phyloP scores from a whole-genome alignment of 345 rosid species.

The Lepidium sativum region DNA sequence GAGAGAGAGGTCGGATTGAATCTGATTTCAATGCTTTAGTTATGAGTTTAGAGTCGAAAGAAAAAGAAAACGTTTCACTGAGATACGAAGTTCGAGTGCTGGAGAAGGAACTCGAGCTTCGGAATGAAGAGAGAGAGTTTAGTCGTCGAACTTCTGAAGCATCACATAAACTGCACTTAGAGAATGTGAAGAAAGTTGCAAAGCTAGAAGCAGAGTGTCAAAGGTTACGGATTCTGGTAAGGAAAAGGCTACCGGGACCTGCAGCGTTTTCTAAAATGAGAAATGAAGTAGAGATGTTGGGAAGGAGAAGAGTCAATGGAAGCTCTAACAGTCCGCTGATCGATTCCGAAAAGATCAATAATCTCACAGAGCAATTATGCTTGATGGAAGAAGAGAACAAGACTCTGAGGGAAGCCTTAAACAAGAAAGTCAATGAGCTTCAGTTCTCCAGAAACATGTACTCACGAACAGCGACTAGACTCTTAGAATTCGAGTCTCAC shows the following conservation, averaged over 20 bases:
- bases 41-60: slow-evolving; percentile 54
- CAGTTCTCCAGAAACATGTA: slow-evolving; percentile 60
- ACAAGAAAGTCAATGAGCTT: slow-evolving; percentile 61
- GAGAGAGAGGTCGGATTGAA: slow-evolving; percentile 45
- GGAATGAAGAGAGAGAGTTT: slow-evolving; percentile 90
- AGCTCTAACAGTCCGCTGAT: slow-evolving; percentile 20
- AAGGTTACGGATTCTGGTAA: slow-evolving; percentile 65
- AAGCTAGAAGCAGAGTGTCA: slow-evolving; percentile 92
- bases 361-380: slow-evolving; percentile 55
- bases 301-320: slow-evolving; percentile 43
- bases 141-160: slow-evolving; percentile 57
- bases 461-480: slow-evolving; percentile 51
- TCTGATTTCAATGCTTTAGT: slow-evolving; percentile 45
- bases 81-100: slow-evolving; percentile 73
- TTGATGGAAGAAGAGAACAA: slow-evolving; percentile 76
- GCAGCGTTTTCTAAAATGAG: slow-evolving; percentile 75
- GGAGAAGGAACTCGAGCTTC: slow-evolving; percentile 86
- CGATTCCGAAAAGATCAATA: slow-evolving; percentile 35
- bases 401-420: slow-evolving; percentile 57
- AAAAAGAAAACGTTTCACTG: slow-evolving; percentile 65
- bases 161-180: slow-evolving; percentile 71
- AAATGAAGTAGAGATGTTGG: slow-evolving; percentile 70
- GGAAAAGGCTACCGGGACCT: slow-evolving; percentile 81
- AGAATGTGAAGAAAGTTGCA: slow-evolving; percentile 73
- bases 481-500: slow-evolving; percentile 54